These are phyloP conservation scores for Hericium coralloides DNA, from an alignment of 768 basidiomycete genomes.

Conservation along the genomic window DNA sequence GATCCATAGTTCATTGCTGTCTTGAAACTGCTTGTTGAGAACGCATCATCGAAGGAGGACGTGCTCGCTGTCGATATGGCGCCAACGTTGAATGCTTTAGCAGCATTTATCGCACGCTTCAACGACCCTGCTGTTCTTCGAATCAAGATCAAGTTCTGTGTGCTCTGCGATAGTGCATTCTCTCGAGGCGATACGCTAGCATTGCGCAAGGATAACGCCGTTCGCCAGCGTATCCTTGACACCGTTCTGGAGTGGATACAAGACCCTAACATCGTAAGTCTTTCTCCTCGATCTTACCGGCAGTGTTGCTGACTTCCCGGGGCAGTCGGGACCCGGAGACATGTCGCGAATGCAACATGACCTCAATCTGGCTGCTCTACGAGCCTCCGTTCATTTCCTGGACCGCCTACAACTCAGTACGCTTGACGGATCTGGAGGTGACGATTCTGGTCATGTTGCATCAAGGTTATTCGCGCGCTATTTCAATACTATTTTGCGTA, in stretches of 20 bases:
- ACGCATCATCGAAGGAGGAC: slow-evolving; percentile 51
- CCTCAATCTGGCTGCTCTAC: slow-evolving; percentile 64
- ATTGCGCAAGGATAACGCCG: slow-evolving; percentile 55
- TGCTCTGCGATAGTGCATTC: slow-evolving; percentile 60
- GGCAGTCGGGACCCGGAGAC: slow-evolving; percentile 23
- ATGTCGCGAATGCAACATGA: slow-evolving; percentile 41
- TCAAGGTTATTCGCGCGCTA: slow-evolving; percentile 78
- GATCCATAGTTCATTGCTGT: slow-evolving; percentile 56
- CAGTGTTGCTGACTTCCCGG: not conserved
- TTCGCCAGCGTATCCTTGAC: slow-evolving; percentile 67
- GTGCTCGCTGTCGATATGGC: slow-evolving; percentile 35
- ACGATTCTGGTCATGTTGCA: slow-evolving; percentile 60
- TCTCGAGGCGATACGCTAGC: slow-evolving; percentile 50
- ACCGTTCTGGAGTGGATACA: slow-evolving; percentile 75
- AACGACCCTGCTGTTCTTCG: slow-evolving; percentile 44
- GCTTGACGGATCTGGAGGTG: slow-evolving; percentile 44
- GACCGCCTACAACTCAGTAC: slow-evolving; percentile 65
- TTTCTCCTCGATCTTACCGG: not conserved
- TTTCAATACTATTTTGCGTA: slow-evolving; percentile 53
- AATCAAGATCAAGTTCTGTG: slow-evolving; percentile 69
- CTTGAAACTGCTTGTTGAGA: slow-evolving; percentile 72
- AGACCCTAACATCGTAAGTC: slow-evolving; percentile 40
- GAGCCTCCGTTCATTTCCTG: slow-evolving; percentile 65
- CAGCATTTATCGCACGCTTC: slow-evolving; percentile 58
- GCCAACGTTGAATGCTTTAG: slow-evolving; percentile 37